phyloP scores from a whole-genome alignment of 192 early-diverging fungal genomes.

The Gonapodya sp. region DNA sequence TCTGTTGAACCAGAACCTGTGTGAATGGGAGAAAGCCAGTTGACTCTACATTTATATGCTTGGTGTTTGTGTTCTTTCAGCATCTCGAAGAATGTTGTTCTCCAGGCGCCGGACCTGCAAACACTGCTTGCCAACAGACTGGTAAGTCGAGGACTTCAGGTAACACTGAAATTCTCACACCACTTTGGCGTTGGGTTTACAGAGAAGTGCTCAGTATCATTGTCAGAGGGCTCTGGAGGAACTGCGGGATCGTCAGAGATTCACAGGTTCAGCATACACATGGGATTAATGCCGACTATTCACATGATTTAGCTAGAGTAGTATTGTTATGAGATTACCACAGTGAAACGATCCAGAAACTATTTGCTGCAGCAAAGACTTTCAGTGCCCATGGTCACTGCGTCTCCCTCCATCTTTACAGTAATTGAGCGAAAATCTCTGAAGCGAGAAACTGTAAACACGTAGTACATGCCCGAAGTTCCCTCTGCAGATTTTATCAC shows the following conservation, averaged over 20 bases:
- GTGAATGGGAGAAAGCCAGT: too few relatives aligned
- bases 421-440: too few relatives aligned
- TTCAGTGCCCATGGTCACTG: too few relatives aligned
- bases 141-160: background rate
- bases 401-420: too few relatives aligned
- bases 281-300: background rate
- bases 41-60: too few relatives aligned
- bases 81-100: background rate
- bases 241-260: background rate
- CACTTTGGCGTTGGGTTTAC: background rate
- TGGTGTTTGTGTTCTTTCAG: background rate
- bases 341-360: too few relatives aligned
- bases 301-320: too few relatives aligned
- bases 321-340: too few relatives aligned
- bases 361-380: too few relatives aligned
- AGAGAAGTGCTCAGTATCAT: background rate
- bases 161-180: background rate
- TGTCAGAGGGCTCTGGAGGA: background rate
- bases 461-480: too few relatives aligned
- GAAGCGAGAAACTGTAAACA: too few relatives aligned
- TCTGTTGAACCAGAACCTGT: background rate
- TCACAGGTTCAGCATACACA: background rate
- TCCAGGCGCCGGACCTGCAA: conserved; percentile 1
- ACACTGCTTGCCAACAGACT: background rate
- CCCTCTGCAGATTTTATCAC: too few relatives aligned